These are phyloP conservation scores for Achaetomiella virescens DNA, from an alignment of 495 filamentous ascomycete species.

Conservation along the genomic window DNA sequence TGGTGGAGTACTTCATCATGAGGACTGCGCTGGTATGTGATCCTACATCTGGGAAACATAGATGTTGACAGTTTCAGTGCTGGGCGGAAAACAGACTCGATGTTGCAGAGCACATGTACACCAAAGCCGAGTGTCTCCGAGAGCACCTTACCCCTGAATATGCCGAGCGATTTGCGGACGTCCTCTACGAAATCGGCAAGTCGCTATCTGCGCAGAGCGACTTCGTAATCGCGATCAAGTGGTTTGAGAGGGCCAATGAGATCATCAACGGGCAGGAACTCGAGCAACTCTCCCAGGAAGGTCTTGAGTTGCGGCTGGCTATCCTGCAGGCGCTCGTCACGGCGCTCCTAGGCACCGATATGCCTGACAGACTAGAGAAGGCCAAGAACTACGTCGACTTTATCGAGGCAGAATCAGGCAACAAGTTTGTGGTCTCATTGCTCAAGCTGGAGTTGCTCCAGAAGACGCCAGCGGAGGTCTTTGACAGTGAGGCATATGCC, in stretches of 20 bases:
- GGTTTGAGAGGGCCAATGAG: slow-evolving; percentile 67
- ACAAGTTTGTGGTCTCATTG: slow-evolving; percentile 59
- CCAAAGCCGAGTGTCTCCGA: slow-evolving; percentile 43
- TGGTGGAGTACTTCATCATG: slow-evolving; percentile 65
- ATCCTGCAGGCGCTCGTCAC: slow-evolving; percentile 59
- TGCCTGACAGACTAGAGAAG: slow-evolving; percentile 40
- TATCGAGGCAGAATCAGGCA: slow-evolving; percentile 55
- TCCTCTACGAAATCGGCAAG: slow-evolving; percentile 67
- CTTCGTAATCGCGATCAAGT: slow-evolving; percentile 53
- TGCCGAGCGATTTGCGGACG: slow-evolving; percentile 62
- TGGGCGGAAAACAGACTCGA: slow-evolving; percentile 66
- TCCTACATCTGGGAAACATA: not conserved
- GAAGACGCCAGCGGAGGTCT: slow-evolving; percentile 37
- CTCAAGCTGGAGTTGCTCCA: slow-evolving; percentile 61
- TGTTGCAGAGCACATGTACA: slow-evolving; percentile 72
- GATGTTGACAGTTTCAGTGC: slow-evolving; percentile 42
- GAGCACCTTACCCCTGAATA: slow-evolving; percentile 41
- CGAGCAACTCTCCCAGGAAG: slow-evolving; percentile 51
- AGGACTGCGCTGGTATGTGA: slow-evolving; percentile 60
- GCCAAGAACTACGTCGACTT: slow-evolving; percentile 53
- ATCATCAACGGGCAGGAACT: slow-evolving; percentile 51
- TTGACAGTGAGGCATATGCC: slow-evolving; percentile 46
- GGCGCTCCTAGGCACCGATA: slow-evolving; percentile 43
- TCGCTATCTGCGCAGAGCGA: slow-evolving; percentile 48
- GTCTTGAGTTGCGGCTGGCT: slow-evolving; percentile 57